These are phyloP conservation scores for Isoetes taiwanensis DNA, from an alignment of 75 land plant species.

Conservation along the genomic window DNA sequence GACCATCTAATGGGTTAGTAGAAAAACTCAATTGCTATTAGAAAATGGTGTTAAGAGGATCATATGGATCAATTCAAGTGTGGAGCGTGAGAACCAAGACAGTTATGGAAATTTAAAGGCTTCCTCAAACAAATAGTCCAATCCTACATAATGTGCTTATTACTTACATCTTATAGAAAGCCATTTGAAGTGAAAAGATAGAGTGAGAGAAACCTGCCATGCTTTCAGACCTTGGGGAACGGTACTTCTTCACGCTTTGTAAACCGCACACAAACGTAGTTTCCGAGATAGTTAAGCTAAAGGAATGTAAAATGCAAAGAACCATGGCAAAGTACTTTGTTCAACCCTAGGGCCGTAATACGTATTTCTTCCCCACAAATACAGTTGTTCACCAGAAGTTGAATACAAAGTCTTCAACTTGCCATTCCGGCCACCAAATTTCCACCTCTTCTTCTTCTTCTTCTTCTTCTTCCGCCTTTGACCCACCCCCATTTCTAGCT, in stretches of 20 bases:
- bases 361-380: slow-evolving; percentile 62
- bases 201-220: slow-evolving; percentile 38
- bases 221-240: slow-evolving; percentile 49
- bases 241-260: slow-evolving; percentile 63
- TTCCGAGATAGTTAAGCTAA: slow-evolving; percentile 58
- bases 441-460: slow-evolving; percentile 74
- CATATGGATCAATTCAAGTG: too few species aligned
- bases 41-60: too few species aligned
- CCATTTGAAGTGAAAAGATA: too few species aligned
- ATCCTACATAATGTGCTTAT: too few species aligned
- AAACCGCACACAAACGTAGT: slow-evolving; percentile 67
- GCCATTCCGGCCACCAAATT: slow-evolving; percentile 84
- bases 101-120: too few species aligned
- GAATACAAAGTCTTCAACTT: slow-evolving; percentile 64
- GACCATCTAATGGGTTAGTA: too few species aligned
- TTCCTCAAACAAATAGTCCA: too few species aligned
- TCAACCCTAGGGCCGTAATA: slow-evolving; percentile 91
- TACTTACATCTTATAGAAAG: too few species aligned
- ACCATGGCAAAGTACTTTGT: slow-evolving; percentile 60
- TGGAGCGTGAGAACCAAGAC: too few species aligned
- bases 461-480: too few species aligned
- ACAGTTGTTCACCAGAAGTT: slow-evolving; percentile 54
- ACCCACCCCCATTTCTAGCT: too few species aligned
- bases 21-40: too few species aligned
- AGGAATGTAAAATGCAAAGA: slow-evolving; percentile 75